Percentiles rank a stretch among this genome's conserved stretches.
Evolutionary conservation across 495 filamentous ascomycete genomes (phyloP).

Genomic region (Daldinia childiae): DNA sequence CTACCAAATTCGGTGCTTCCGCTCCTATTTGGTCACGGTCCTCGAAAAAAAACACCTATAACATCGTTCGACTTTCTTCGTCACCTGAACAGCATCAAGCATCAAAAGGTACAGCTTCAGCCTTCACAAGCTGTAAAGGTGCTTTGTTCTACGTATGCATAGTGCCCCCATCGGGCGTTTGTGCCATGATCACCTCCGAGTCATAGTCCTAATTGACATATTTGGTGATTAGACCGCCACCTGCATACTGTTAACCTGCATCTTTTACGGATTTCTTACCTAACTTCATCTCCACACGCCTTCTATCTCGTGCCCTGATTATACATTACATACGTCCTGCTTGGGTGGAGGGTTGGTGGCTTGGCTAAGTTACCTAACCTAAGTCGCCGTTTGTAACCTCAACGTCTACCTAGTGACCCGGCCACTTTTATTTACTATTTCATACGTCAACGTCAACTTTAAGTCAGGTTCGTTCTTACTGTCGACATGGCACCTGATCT

Average conservation of each 20-base stretch:
- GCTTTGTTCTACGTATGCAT: neutral
- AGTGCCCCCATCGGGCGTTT: constrained; percentile 11
- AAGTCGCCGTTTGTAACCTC: constrained; percentile 21
- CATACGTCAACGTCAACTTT: constrained; percentile 19
- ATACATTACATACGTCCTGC: neutral
- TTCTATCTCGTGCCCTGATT: constrained; percentile 13
- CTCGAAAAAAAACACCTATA: constrained; percentile 9
- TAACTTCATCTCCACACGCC: constrained; percentile 21
- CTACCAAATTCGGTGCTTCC: neutral
- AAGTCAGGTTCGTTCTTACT: constrained; percentile 3
- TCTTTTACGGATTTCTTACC: constrained; percentile 12
- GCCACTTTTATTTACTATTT: constrained; percentile 11
- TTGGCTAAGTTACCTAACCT: neutral
- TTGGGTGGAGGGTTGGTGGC: constrained; percentile 16
- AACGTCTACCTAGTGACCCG: constrained; percentile 11
- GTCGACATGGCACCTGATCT: constrained; percentile 72
- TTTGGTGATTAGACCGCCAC: constrained; percentile 27
- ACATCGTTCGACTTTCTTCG: constrained; percentile 25
- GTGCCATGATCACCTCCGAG: constrained; percentile 28
- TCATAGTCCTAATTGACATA: constrained; percentile 25
- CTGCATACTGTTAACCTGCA: constrained; percentile 20
- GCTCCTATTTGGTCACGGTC: constrained; percentile 16
- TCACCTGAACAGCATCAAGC: constrained; percentile 31
- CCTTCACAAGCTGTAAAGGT: constrained; percentile 15
- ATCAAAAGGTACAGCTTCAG: constrained; percentile 15